Conservation (phyloP, 1,284 basidiomycete genomes). For the Singerocomus inundabilis region DNA sequence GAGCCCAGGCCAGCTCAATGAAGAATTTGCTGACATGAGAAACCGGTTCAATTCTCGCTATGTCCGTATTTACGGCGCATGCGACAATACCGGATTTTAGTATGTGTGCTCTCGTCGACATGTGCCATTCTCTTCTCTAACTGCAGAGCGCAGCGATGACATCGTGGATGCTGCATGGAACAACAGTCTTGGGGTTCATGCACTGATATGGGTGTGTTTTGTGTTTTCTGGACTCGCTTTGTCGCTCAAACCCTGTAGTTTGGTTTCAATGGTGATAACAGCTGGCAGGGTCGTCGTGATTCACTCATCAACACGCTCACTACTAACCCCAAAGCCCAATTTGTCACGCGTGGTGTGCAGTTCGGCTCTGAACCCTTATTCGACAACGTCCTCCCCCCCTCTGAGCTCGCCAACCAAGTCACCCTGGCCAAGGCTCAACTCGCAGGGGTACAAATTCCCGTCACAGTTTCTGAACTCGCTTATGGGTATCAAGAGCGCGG, state of each 20-base stretch:
- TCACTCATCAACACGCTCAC: slow-evolving; percentile 55
- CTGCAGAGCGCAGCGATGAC: slow-evolving; percentile 48
- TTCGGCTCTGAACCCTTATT: slow-evolving; percentile 77
- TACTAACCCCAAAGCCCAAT: slow-evolving; percentile 63
- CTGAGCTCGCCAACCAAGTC: slow-evolving; percentile 58
- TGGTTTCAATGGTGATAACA: slow-evolving; percentile 55
- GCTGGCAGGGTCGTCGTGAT: slow-evolving; percentile 57
- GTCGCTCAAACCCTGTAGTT: slow-evolving; percentile 41
- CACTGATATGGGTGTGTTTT: slow-evolving; percentile 64
- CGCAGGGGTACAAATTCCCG: slow-evolving; percentile 55
- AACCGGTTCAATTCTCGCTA: slow-evolving; percentile 63
- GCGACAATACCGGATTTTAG: slow-evolving; percentile 67
- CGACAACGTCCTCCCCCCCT: slow-evolving; percentile 54
- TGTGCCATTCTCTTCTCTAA: neutral
- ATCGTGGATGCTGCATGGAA: slow-evolving; percentile 72
- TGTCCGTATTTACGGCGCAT: slow-evolving; percentile 68
- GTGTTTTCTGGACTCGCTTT: neutral
- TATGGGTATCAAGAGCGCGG: slow-evolving; percentile 51
- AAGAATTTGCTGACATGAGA: slow-evolving; percentile 64
- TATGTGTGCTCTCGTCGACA: slow-evolving; percentile 31
- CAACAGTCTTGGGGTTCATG: slow-evolving; percentile 68
- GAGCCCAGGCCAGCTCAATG: slow-evolving; percentile 45
- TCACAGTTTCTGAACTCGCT: slow-evolving; percentile 57
- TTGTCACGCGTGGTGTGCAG: slow-evolving; percentile 64
- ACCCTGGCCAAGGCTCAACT: slow-evolving; percentile 48